These are phyloP conservation scores for Ceratobasidium sp. DNA, from an alignment of 1,284 basidiomycete genomes.

Conservation along the genomic window DNA sequence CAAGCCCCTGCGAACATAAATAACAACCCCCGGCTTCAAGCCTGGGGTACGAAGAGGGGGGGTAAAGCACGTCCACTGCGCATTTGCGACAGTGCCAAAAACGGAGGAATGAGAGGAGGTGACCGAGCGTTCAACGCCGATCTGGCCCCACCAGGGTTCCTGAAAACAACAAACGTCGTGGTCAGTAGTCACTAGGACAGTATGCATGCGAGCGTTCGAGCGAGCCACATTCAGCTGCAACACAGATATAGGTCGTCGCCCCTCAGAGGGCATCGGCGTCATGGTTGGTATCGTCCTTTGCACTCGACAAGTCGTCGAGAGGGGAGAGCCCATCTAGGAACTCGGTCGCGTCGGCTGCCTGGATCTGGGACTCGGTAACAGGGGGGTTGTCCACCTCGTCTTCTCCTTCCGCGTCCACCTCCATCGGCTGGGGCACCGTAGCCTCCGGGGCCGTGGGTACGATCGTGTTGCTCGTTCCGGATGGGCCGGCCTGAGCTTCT, in stretches of 20 bases:
- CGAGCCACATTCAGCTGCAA: slow-evolving; percentile 30
- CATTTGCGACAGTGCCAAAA: background rate
- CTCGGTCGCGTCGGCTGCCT: too few relatives aligned
- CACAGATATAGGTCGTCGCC: too few relatives aligned
- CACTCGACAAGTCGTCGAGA: too few relatives aligned
- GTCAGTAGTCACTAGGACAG: background rate
- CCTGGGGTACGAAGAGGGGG: background rate
- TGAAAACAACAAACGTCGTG: slow-evolving; percentile 9
- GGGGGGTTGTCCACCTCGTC: too few relatives aligned
- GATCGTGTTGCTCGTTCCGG: background rate
- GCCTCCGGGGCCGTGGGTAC: too few relatives aligned
- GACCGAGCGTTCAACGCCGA: background rate
- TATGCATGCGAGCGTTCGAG: slow-evolving; percentile 9
- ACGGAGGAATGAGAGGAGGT: background rate
- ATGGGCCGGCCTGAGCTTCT: background rate
- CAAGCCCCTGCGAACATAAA: background rate
- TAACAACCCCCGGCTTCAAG: background rate
- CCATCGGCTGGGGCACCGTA: too few relatives aligned
- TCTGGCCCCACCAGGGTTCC: slow-evolving; percentile 37
- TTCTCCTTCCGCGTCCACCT: too few relatives aligned
- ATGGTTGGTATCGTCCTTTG: background rate
- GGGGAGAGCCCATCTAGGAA: too few relatives aligned
- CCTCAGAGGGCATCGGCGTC: too few relatives aligned
- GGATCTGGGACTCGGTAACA: too few relatives aligned
- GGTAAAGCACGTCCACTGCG: background rate